Evolutionary conservation across 495 filamentous ascomycete genomes (phyloP), one percentile per base, ranked within the genome.

Genomic region (Pyrenopolyporus hunteri): DNA sequence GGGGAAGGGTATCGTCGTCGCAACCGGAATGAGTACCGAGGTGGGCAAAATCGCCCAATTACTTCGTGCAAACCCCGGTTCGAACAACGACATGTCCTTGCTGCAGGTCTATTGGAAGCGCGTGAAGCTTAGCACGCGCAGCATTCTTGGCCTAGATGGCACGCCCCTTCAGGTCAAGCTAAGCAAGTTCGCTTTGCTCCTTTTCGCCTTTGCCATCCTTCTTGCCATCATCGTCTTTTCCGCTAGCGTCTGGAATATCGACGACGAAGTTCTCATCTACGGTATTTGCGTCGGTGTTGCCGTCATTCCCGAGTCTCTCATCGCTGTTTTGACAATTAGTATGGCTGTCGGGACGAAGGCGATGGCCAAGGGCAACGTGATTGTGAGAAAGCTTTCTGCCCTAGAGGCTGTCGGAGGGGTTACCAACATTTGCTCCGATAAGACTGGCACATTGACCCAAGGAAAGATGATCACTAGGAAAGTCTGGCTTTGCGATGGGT

Each of bases 301-400:
- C 10, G 87, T 90, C 72, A 89, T 92, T 57, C 89, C 89, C 1
- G 89, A 88, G 62, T 89, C 86, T 57, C 77, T 92, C 46, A 89
- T 90, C 42, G 89, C 87, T 17, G 87, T 90, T 36, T 73, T 92
- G 59, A 91, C 88, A 1, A 89, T 91, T 59, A 90, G 87, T 14
- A 87, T 90, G 79, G 86, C 88, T 4, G 82, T 88, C 14, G 88
- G 87, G 28, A 87, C 85, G 7, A 88, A 86, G 71, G 82, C 84
- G 36, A 91, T 91, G 88, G 86, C 85, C 5, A 75, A 83, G 55
- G 78, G 84, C 20, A 79, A 90, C 68, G 87, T 89, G 47, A 84
- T 90, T 59, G 85, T 90, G 16, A 79, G 88, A 23, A 85, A 85
- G 58, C 76, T 88, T 33, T 79, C 87, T 14, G 83, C 86, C 4